phyloP scores from a whole-genome alignment of 306 rosid genomes.

The Carpinus fangiana region DNA sequence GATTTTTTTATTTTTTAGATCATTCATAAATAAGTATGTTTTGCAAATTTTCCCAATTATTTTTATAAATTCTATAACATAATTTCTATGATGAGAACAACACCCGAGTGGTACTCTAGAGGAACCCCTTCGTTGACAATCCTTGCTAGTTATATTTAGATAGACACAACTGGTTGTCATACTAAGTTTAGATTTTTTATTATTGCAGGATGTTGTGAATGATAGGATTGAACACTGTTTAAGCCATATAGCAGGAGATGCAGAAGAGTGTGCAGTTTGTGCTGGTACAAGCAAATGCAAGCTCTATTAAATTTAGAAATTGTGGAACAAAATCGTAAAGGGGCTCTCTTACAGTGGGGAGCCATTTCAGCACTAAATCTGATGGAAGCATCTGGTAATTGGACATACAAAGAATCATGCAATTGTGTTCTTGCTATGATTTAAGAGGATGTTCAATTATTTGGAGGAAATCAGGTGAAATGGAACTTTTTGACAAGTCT shows the following conservation, averaged over 20 bases:
- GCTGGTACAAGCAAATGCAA: slow-evolving; percentile 83
- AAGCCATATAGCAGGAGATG: slow-evolving; percentile 75
- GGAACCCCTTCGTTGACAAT: not conserved
- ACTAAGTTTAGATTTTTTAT: slow-evolving; percentile 23
- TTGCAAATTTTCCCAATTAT: not conserved
- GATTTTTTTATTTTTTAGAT: not conserved
- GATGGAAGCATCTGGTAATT: not conserved
- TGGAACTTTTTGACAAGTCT: not conserved
- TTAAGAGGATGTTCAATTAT: not conserved
- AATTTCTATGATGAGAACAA: not conserved
- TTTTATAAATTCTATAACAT: not conserved
- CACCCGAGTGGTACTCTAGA: not conserved
- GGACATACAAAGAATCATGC: not conserved
- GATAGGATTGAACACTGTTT: slow-evolving; percentile 81
- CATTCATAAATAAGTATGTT: not conserved
- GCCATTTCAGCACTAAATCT: not conserved
- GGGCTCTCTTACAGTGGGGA: not conserved
- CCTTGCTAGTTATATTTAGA: not conserved
- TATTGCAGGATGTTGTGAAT: slow-evolving; percentile 77
- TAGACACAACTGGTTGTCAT: slow-evolving; percentile 11
- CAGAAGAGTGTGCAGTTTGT: slow-evolving; percentile 74
- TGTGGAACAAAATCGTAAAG: not conserved
- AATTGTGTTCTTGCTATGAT: not conserved
- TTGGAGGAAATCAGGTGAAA: not conserved
- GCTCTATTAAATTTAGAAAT: slow-evolving; percentile 38